Evolutionary conservation across 2,329 filamentous ascomycete genomes (phyloP).

Genomic region (Didymella pinodella): DNA sequence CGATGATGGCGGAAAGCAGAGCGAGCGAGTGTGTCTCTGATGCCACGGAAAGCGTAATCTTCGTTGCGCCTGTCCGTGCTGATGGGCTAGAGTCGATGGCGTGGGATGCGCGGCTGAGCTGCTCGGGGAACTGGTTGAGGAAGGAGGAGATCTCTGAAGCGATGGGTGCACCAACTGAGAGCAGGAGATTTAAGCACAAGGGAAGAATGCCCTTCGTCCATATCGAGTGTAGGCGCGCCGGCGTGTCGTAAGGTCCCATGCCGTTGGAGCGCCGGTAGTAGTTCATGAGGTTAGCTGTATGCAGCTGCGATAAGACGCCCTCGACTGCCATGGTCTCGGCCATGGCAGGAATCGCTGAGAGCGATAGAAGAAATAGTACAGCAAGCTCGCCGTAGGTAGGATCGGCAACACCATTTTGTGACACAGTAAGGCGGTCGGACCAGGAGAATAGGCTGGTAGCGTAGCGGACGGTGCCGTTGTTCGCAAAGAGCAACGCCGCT

Average conservation of each 20-base stretch:
- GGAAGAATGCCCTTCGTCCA: slow-evolving; percentile 91
- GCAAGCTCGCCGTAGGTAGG: slow-evolving; percentile 94
- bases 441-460: slow-evolving; percentile 91
- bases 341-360: slow-evolving; percentile 80
- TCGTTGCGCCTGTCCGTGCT: slow-evolving; percentile 48
- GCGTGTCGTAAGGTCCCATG: slow-evolving; percentile 81
- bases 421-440: slow-evolving; percentile 80
- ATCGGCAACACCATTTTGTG: slow-evolving; percentile 67
- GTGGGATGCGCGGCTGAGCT: slow-evolving; percentile 75
- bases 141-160: slow-evolving; percentile 87
- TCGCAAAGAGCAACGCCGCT: slow-evolving; percentile 60
- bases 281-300: slow-evolving; percentile 78
- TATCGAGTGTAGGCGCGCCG: slow-evolving; percentile 80
- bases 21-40: slow-evolving; percentile 82
- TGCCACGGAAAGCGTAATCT: slow-evolving; percentile 75
- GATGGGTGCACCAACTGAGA: slow-evolving; percentile 79
- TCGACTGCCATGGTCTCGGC: slow-evolving; percentile 92
- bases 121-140: slow-evolving; percentile 84
- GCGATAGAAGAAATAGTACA: slow-evolving; percentile 84
- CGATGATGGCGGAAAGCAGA: slow-evolving; percentile 76
- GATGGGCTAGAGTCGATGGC: slow-evolving; percentile 67
- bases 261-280: slow-evolving; percentile 73
- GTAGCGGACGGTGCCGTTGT: slow-evolving; percentile 75
- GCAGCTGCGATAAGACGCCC: slow-evolving; percentile 79
- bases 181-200: slow-evolving; percentile 85